A percentile compares a stretch with the other conserved stretches of the same genome.
phyloP scores from a whole-genome alignment of 2,329 filamentous ascomycete species.

The Colletotrichum trifolii region DNA sequence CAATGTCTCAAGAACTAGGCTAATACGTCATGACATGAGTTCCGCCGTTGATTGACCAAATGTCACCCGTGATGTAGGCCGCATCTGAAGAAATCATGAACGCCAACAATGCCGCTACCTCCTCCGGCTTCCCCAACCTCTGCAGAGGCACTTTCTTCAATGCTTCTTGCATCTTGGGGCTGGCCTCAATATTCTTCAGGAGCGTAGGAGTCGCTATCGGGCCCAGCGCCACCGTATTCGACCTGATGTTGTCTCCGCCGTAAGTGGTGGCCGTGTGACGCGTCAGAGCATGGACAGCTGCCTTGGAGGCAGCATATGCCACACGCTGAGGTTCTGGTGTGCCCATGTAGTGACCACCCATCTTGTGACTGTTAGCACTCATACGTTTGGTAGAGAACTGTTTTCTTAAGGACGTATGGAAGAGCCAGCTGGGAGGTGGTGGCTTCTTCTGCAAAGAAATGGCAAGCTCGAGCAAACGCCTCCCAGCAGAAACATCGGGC shows the following conservation, averaged over 20 bases:
- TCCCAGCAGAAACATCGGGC: too few species aligned
- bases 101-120: slow-evolving; percentile 18
- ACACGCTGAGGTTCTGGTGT: slow-evolving; percentile 15
- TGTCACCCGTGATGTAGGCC: slow-evolving; percentile 17
- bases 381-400: too few species aligned
- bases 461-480: too few species aligned
- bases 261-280: slow-evolving; percentile 18
- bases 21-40: slow-evolving; percentile 15
- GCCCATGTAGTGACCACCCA: slow-evolving; percentile 22
- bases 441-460: too few species aligned
- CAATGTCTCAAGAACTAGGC: too few species aligned
- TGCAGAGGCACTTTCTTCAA: slow-evolving; percentile 3
- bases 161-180: slow-evolving; percentile 15
- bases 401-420: too few species aligned
- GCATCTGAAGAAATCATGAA: slow-evolving; percentile 24
- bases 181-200: slow-evolving; percentile 7
- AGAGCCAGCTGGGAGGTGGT: too few species aligned
- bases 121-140: slow-evolving; percentile 8
- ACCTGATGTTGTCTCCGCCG: slow-evolving; percentile 17
- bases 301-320: slow-evolving; percentile 14
- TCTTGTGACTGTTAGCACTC: background rate
- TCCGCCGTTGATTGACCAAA: slow-evolving; percentile 24
- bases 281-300: slow-evolving; percentile 21
- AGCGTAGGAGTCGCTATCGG: slow-evolving; percentile 15
- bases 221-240: slow-evolving; percentile 12